A percentile compares a stretch with the other conserved stretches of the same genome.
Evolutionary conservation across 1,139 yeast species (phyloP).

Genomic region (Yamadazyma trypodendri): DNA sequence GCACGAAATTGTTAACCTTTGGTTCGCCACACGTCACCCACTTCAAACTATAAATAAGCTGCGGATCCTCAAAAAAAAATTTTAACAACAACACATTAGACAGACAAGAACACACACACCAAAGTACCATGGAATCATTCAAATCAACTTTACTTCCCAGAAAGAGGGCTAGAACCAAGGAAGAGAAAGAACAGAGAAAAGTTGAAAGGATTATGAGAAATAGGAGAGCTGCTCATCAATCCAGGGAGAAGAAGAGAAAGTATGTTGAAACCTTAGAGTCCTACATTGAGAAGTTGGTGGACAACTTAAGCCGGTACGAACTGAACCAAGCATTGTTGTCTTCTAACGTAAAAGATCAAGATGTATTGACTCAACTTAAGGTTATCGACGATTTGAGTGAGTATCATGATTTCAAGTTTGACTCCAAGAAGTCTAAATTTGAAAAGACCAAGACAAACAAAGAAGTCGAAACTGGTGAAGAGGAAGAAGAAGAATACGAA

Average conservation of each 20-base stretch:
- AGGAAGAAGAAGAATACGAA: conserved; percentile 1
- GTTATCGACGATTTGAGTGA: conserved; percentile 10
- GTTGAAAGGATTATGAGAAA: conserved; percentile 90
- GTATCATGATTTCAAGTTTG: conserved; percentile 11
- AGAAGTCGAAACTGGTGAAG: conserved; percentile 1
- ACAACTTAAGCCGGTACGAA: conserved; percentile 23
- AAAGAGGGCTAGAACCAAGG: conserved; percentile 93
- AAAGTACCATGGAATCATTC: conserved; percentile 15
- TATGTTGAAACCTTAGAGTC: conserved; percentile 85
- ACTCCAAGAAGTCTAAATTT: conserved; percentile 3
- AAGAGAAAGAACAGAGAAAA: conserved; percentile 95
- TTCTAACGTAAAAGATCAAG: conserved; percentile 4
- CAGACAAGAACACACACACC: conserved; percentile 2
- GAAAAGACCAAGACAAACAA: neutral
- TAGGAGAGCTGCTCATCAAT: conserved; percentile 96
- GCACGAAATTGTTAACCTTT: too few species aligned
- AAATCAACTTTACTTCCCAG: conserved; percentile 78
- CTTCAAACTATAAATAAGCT: neutral
- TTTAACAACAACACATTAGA: conserved; percentile 1
- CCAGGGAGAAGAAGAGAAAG: conserved; percentile 92
- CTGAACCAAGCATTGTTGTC: conserved; percentile 13
- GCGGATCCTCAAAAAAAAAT: conserved; percentile 2
- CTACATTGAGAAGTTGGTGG: conserved; percentile 52
- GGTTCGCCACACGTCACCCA: neutral
- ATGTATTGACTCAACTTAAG: conserved; percentile 6